phyloP scores from a whole-genome alignment of 2,329 filamentous ascomycete species.

The Pyrenophora teres region DNA sequence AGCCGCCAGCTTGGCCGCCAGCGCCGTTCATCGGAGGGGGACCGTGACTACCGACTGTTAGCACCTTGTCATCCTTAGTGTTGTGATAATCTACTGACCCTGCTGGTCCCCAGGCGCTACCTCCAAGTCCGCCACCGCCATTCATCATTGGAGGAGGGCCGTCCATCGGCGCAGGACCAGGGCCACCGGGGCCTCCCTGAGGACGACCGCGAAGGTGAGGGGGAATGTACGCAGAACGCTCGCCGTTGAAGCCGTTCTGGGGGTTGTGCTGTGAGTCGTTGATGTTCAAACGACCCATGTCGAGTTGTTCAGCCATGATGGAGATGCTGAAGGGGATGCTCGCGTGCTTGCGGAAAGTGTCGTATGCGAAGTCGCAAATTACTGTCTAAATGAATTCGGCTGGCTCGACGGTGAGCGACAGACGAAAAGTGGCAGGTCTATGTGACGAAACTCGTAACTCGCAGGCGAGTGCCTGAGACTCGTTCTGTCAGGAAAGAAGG shows the following conservation, averaged over 20 bases:
- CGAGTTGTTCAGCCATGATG: constrained; percentile 65
- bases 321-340: constrained; percentile 14
- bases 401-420: constrained; percentile 40
- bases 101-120: constrained; percentile 63
- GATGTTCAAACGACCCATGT: constrained; percentile 76
- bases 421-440: constrained; percentile 34
- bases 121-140: constrained; percentile 61
- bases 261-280: constrained; percentile 67
- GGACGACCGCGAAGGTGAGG: constrained; percentile 72
- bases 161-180: constrained; percentile 49
- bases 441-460: constrained; percentile 38
- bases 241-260: constrained; percentile 53
- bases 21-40: constrained; percentile 56
- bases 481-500: constrained; percentile 45
- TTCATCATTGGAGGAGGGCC: constrained; percentile 55
- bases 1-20: constrained; percentile 62
- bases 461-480: constrained; percentile 50
- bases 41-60: constrained; percentile 36
- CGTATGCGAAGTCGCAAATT: constrained; percentile 23
- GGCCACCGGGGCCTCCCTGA: constrained; percentile 35
- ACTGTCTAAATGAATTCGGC: constrained; percentile 28
- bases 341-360: constrained; percentile 5
- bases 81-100: constrained; percentile 27
- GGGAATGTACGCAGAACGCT: constrained; percentile 79
- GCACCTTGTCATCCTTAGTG: constrained; percentile 3